Base-by-base conservation (phyloP, 495 filamentous ascomycete species). In the Podospora pseudopauciseta region DNA sequence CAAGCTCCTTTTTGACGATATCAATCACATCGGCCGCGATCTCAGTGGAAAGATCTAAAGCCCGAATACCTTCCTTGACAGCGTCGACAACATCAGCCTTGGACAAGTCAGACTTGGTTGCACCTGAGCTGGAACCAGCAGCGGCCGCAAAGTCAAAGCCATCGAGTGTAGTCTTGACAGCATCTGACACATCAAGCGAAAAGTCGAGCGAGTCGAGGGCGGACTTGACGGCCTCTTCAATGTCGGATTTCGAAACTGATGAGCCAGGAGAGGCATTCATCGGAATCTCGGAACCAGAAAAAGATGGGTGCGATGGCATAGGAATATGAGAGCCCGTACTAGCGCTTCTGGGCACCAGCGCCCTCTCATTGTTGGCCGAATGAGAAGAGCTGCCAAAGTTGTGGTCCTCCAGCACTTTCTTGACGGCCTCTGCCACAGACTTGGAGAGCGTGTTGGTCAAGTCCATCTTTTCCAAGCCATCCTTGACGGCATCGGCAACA, bases 401-500 rank as follows among this genome's bases (percentile, higher is more conserved):
- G 30, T 73, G 71, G 2, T 61, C 66, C 4, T 71, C 32, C 26
- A 77, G 26, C 0, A 66, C 68, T 60, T 74, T 63, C 34, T 68
- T 66, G 6, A 76, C 70, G 1, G 72, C 72, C 20, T 28, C 19
- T n/a, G 59, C 55, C 3, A 76, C 44, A 26, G 56, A 69, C 30
- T 28, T 66, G 7, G 61, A 32, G 6, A 63, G n/a, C 2, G 61
- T 44, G 28, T 63, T 63, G 27, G 59, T 64, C 26, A 77, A 20
- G n/a, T 77, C 68, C 1, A 77, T 56, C 4, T 64, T 57, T 23
- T 75, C 73, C 9, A 77, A 65, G 9, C 71, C 75, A 39, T 75
- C 72, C 61, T 74, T 75, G 57, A 76, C 67, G 2, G 75, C 75
- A 58, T 74, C 73, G 2, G 71, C 68, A 11, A 77, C 73, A 63